Conservation (phyloP, 805 yeast species). For the Millerago galiae region DNA sequence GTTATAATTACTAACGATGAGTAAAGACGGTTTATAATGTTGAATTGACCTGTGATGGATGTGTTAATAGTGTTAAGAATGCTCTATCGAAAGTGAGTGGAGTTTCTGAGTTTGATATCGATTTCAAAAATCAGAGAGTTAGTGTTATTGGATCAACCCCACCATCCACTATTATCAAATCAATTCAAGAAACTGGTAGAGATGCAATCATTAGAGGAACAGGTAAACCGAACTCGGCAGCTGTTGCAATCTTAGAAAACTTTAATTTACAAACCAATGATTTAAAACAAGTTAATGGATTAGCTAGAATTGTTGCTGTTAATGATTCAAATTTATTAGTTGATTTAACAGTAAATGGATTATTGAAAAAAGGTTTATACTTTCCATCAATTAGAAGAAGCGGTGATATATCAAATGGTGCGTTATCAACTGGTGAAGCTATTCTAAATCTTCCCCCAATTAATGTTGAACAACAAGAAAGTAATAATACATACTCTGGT, state of each 20-base stretch:
- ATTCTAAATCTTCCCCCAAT: conserved; percentile 30
- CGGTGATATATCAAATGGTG: conserved; percentile 76
- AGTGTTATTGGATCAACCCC: conserved; percentile 63
- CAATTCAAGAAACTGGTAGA: conserved; percentile 67
- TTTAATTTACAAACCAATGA: conserved; percentile 35
- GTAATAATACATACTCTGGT: conserved; percentile 29
- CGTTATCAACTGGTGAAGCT: conserved; percentile 54
- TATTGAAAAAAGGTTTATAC: conserved; percentile 50
- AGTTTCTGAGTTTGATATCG: conserved; percentile 46
- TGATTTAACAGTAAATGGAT: conserved; percentile 75
- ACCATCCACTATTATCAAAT: conserved; percentile 66
- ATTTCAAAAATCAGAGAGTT: conserved; percentile 54
- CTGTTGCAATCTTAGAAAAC: conserved; percentile 82
- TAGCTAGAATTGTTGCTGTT: conserved; percentile 77
- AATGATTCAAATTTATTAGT: conserved; percentile 48
- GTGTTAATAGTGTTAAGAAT: conserved; percentile 20
- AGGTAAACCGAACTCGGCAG: conserved; percentile 81
- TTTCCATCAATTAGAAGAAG: conserved; percentile 59
- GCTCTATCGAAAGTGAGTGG: conserved; percentile 50
- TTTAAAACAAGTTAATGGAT: conserved; percentile 65
- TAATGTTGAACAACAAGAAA: conserved; percentile 20
- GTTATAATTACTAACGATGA: neutral
- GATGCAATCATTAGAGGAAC: conserved; percentile 93
- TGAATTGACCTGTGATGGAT: conserved; percentile 69
- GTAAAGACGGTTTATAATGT: conserved; percentile 66